These are phyloP conservation scores for Nidula microcarpa DNA, from an alignment of 768 basidiomycete genomes.

Conservation along the genomic window DNA sequence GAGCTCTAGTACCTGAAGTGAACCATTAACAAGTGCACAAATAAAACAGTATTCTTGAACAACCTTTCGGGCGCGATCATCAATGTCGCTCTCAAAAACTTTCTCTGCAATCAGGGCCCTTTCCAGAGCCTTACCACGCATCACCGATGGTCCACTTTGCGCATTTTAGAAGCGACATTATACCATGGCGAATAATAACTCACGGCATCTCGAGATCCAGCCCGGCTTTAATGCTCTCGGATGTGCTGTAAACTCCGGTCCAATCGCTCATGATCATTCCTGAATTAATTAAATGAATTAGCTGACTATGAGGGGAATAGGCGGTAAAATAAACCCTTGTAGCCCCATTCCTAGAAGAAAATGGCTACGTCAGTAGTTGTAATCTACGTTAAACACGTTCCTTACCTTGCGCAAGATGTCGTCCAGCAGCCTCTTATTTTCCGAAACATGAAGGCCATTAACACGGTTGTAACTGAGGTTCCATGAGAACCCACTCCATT, in stretches of 20 bases:
- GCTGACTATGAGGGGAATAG: background rate
- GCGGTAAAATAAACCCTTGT: slow-evolving; percentile 27
- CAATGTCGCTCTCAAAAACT: slow-evolving; percentile 35
- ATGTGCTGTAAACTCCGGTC: slow-evolving; percentile 47
- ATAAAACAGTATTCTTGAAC: background rate
- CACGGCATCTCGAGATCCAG: slow-evolving; percentile 65
- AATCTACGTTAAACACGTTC: background rate
- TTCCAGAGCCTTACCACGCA: slow-evolving; percentile 43
- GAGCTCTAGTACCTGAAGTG: slow-evolving; percentile 40
- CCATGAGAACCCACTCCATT: background rate
- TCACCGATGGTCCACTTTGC: slow-evolving; percentile 39
- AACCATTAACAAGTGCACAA: background rate
- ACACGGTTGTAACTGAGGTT: slow-evolving; percentile 50
- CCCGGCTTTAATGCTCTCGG: slow-evolving; percentile 55
- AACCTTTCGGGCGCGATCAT: slow-evolving; percentile 34
- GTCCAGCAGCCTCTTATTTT: slow-evolving; percentile 44
- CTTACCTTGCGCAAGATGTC: slow-evolving; percentile 48
- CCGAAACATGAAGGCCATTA: slow-evolving; percentile 58
- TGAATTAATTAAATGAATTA: slow-evolving; percentile 4
- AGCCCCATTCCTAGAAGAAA: slow-evolving; percentile 54
- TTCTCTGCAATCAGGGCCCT: slow-evolving; percentile 39
- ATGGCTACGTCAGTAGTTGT: background rate
- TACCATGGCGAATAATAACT: slow-evolving; percentile 5
- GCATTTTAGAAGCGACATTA: background rate
- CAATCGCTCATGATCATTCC: slow-evolving; percentile 60